phyloP scores from a whole-genome alignment of 2,329 filamentous ascomycete genomes.

The Stachybotrys chartarum region DNA sequence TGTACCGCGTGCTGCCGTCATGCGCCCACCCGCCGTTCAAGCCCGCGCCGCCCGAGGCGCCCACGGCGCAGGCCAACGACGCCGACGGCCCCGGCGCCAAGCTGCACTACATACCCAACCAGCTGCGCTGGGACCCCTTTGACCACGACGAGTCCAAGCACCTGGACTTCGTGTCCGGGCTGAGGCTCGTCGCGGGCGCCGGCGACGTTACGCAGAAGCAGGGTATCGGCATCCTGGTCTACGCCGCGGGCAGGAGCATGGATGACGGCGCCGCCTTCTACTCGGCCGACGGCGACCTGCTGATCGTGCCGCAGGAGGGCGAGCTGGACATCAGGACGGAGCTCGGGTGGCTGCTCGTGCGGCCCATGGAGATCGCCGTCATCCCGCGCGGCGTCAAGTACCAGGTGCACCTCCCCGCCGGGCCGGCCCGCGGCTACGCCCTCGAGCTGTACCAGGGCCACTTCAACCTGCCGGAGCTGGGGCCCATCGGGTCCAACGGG shows the following conservation, averaged over 20 bases:
- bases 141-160: slow-evolving; percentile 54
- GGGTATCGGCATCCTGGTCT: slow-evolving; percentile 75
- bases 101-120: slow-evolving; percentile 53
- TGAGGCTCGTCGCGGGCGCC: slow-evolving; percentile 70
- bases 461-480: slow-evolving; percentile 64
- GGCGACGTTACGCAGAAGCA: slow-evolving; percentile 74
- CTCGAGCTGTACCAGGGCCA: slow-evolving; percentile 69
- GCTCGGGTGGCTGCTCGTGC: slow-evolving; percentile 65
- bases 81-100: slow-evolving; percentile 13
- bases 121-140: slow-evolving; percentile 77
- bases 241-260: slow-evolving; percentile 75
- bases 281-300: slow-evolving; percentile 72
- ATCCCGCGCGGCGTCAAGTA: slow-evolving; percentile 70
- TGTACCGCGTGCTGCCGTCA: slow-evolving; percentile 62
- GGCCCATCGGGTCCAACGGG: slow-evolving; percentile 66
- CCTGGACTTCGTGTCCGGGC: slow-evolving; percentile 45
- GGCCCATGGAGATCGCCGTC: slow-evolving; percentile 71
- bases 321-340: slow-evolving; percentile 71
- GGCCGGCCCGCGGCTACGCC: slow-evolving; percentile 64
- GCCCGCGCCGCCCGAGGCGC: slow-evolving; percentile 26
- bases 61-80: slow-evolving; percentile 13
- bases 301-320: slow-evolving; percentile 71
- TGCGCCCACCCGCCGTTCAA: slow-evolving; percentile 53
- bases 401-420: slow-evolving; percentile 57
- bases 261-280: slow-evolving; percentile 68